Conservation (phyloP, 257 asterid genomes). For the Leonotis leonurus region DNA sequence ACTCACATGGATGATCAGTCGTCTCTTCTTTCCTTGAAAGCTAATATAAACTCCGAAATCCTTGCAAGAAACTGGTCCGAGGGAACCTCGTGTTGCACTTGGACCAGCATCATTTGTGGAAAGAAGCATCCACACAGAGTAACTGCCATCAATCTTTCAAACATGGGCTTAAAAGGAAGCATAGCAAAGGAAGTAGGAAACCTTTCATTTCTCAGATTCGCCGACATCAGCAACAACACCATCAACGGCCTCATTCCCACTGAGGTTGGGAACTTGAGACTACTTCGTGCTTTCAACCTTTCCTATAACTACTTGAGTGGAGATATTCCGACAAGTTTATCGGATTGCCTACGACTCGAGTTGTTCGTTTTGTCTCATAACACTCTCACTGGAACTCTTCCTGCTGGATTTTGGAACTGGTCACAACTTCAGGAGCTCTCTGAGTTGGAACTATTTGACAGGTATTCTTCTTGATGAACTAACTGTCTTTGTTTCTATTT, state of each 20-base stretch:
- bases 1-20: background rate
- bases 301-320: background rate
- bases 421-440: background rate
- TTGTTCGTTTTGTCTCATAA: background rate
- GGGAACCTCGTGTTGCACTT: constrained; percentile 9
- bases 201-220: background rate
- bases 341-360: background rate
- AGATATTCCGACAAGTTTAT: background rate
- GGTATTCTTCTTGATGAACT: too few relatives aligned
- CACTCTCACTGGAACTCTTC: background rate
- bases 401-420: background rate
- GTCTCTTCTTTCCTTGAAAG: background rate
- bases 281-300: background rate
- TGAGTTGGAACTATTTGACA: background rate
- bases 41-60: background rate
- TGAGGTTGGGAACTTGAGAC: too few relatives aligned
- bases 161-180: background rate
- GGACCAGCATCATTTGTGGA: constrained; percentile 16
- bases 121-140: background rate
- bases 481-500: too few relatives aligned
- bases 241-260: background rate
- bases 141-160: background rate
- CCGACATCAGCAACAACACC: constrained; percentile 1
- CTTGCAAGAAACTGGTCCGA: constrained; percentile 5
- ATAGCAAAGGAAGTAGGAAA: constrained; percentile 1